Percentiles rank a stretch among this genome's conserved stretches.
These are phyloP conservation scores for Acer yangbiense DNA, from an alignment of 345 rosid genomes.

Conservation along the genomic window DNA sequence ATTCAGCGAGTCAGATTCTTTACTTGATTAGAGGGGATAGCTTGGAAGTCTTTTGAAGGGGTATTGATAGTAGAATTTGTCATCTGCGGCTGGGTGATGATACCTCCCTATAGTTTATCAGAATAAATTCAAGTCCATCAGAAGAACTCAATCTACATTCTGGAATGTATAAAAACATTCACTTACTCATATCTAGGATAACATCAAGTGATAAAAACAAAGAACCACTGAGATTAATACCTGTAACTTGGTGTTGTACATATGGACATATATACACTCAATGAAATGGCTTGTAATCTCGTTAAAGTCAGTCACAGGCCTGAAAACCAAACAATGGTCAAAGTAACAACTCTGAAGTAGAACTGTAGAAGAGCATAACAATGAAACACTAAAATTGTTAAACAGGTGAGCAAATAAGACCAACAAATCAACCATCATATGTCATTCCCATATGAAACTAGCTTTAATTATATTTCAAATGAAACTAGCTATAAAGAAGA, in stretches of 20 bases:
- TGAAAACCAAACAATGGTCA: slow-evolving; percentile 36
- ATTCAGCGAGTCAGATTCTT: slow-evolving; percentile 7
- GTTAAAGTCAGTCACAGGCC: slow-evolving; percentile 87
- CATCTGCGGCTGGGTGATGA: slow-evolving; percentile 53
- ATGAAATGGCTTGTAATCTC: slow-evolving; percentile 81
- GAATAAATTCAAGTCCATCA: slow-evolving; percentile 12
- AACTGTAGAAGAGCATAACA: not conserved
- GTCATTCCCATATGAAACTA: not conserved
- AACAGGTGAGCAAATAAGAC: not conserved
- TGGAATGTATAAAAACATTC: not conserved
- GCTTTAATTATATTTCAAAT: too few species aligned
- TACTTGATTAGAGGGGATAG: slow-evolving; percentile 61
- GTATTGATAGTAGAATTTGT: slow-evolving; percentile 46
- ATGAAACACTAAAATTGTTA: not conserved
- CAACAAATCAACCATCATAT: slow-evolving; percentile 1
- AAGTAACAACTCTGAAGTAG: slow-evolving; percentile 17
- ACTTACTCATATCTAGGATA: not conserved
- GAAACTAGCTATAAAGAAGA: not conserved
- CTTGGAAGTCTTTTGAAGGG: slow-evolving; percentile 50
- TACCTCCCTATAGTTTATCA: slow-evolving; percentile 45
- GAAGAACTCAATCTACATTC: not conserved
- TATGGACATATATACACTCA: slow-evolving; percentile 88
- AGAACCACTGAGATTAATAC: slow-evolving; percentile 45
- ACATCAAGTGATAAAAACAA: not conserved
- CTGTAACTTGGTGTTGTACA: slow-evolving; percentile 73